A percentile compares a stretch with the other conserved stretches of the same genome.
Evolutionary conservation across 352 stramenopile genomes (phyloP).

Genomic region (Phytophthora cajani): DNA sequence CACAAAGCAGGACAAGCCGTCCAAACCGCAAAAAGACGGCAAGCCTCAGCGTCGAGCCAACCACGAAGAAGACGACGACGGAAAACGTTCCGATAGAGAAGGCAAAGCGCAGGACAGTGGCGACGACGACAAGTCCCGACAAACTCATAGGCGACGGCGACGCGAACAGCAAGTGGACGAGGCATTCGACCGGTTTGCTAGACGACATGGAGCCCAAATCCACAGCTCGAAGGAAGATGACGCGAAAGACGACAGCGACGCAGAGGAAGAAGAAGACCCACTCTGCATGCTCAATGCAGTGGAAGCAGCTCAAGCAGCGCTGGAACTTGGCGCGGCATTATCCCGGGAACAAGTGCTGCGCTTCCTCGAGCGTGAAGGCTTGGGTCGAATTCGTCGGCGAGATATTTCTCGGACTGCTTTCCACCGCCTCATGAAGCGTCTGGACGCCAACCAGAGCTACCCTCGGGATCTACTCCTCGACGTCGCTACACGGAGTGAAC

Average conservation of each 20-base stretch:
- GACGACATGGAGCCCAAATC: constrained; percentile 2
- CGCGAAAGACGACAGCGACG: constrained; percentile 29
- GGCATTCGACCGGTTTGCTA: constrained; percentile 39
- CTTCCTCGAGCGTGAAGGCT: constrained; percentile 53
- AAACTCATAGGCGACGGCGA: constrained; percentile 6
- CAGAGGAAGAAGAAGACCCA: constrained; percentile 30
- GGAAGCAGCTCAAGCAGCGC: constrained; percentile 70
- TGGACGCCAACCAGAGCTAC: constrained; percentile 42
- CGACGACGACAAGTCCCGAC: constrained; percentile 24
- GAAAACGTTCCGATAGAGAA: constrained; percentile 23
- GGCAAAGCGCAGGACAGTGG: constrained; percentile 44
- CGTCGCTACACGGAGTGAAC: constrained; percentile 4
- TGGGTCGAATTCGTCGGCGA: constrained; percentile 49
- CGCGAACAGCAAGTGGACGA: constrained; percentile 37
- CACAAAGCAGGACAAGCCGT: background rate
- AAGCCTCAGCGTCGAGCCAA: background rate
- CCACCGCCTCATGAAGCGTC: constrained; percentile 42
- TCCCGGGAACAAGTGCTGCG: constrained; percentile 68
- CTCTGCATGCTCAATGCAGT: constrained; percentile 42
- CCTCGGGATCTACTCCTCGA: constrained; percentile 35
- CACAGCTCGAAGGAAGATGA: constrained; percentile 14
- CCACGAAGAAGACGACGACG: constrained; percentile 18
- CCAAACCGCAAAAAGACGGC: background rate
- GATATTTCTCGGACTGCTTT: constrained; percentile 45
- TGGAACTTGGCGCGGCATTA: constrained; percentile 69